Base-by-base conservation (phyloP, 164 flowering plant species). In the Chimonanthus salicifolius region DNA sequence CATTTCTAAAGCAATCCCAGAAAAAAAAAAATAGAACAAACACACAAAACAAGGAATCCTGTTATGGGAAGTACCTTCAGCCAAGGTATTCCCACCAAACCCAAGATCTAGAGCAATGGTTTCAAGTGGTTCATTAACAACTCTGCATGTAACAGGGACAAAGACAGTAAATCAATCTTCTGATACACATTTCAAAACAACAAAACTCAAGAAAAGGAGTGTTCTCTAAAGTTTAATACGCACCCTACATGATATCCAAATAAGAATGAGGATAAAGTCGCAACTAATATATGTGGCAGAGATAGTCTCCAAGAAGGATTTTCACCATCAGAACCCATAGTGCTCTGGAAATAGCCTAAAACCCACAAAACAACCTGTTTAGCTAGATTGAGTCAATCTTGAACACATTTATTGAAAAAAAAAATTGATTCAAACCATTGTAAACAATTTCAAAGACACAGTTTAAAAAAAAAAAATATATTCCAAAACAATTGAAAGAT, bases 161-260 rank as follows among this genome's bases (percentile, higher is more conserved):
- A 33, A 3, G 48, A 13, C 71, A 58, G 11, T 11, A 49, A 48
- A 54, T 45, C 16, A 21, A 60, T 1, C 11, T 15, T 11, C 15
- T 51, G 49, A 5, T n/a, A 62, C 45, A 47, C 10, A 10, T 5
- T 13, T 48, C 45, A 48, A 5, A 13, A 54, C 4, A 54, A 54
- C 10, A 11, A 62, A 8, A 13, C 33, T 3, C 15, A 9, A 8
- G 63, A 6, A 65, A 47, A 9, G 20, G 15, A 5, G 58, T 58
- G 3, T 44, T 7, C n/a, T 21, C 18, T 2, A 71, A 73, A 66
- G 45, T 46, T 10, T 13, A 21, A 64, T 75, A 84, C 90, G 73
- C 58, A 94, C 97, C 97, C 97, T 44, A 90, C 83, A 83, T 94
- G 98, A 80, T 91, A 92, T 71, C 98, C 98, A 76, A 88, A 94